Percentiles rank a stretch among this genome's conserved stretches.
These are phyloP conservation scores for Fremontodendron californicum DNA, from an alignment of 345 rosid genomes.

Conservation along the genomic window DNA sequence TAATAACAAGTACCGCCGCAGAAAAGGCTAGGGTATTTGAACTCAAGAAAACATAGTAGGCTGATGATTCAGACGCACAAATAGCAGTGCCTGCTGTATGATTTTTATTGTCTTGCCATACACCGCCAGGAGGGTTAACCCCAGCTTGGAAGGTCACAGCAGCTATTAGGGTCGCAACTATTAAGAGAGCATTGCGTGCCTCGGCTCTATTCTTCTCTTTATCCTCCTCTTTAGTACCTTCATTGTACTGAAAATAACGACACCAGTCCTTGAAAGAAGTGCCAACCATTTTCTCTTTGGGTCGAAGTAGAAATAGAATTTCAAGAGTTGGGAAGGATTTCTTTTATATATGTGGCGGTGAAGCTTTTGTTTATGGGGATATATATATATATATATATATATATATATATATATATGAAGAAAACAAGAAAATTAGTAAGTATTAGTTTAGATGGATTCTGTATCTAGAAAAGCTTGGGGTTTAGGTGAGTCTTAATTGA, in stretches of 20 bases:
- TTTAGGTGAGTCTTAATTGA: too few relatives aligned
- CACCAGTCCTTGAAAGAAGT: background rate
- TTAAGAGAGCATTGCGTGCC: slow-evolving; percentile 4
- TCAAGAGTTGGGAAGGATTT: too few relatives aligned
- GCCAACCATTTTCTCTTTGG: background rate
- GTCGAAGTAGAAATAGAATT: too few relatives aligned
- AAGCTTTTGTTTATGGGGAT: too few relatives aligned
- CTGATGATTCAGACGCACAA: background rate
- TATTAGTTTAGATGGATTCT: too few relatives aligned
- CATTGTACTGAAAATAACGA: background rate
- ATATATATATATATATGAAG: too few relatives aligned
- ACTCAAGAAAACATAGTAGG: slow-evolving; percentile 20
- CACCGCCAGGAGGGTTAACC: slow-evolving; percentile 21
- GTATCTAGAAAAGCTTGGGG: too few relatives aligned
- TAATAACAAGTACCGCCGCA: slow-evolving; percentile 5
- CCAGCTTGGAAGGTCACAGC: slow-evolving; percentile 26
- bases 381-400: too few relatives aligned
- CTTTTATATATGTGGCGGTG: background rate
- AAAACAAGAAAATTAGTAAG: too few relatives aligned
- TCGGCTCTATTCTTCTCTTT: background rate
- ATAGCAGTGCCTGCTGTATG: background rate
- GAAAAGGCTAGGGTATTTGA: slow-evolving; percentile 16
- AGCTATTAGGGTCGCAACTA: slow-evolving; percentile 13
- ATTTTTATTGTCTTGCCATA: background rate
- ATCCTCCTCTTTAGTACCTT: background rate